These are phyloP conservation scores for Candida gigantensis DNA, from an alignment of 1,139 yeast species.

Conservation along the genomic window DNA sequence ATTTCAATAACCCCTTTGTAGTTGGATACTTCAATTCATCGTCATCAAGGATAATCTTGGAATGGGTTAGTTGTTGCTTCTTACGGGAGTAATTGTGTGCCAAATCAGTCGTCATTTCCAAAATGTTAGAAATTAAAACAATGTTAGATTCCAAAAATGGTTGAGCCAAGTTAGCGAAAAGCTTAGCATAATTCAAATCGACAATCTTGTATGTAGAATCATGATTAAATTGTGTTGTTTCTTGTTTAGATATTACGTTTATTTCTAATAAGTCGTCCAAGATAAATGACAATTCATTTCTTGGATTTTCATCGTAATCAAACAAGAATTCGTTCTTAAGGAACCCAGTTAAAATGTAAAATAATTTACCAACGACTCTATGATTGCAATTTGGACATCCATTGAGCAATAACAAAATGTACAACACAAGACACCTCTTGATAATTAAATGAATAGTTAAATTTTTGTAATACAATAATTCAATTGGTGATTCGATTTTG, in stretches of 20 bases:
- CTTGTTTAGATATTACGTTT: constrained; percentile 16
- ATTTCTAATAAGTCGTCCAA: constrained; percentile 27
- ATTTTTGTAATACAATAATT: constrained; percentile 47
- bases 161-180: constrained; percentile 30
- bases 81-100: constrained; percentile 15
- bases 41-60: constrained; percentile 14
- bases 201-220: constrained; percentile 23
- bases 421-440: constrained; percentile 37
- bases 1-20: constrained; percentile 39
- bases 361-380: constrained; percentile 27
- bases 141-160: constrained; percentile 45
- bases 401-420: constrained; percentile 26
- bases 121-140: constrained; percentile 32
- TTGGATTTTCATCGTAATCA: constrained; percentile 40
- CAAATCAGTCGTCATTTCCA: constrained; percentile 18
- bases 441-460: constrained; percentile 43
- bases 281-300: constrained; percentile 32
- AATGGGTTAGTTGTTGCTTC: constrained; percentile 10
- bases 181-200: constrained; percentile 25
- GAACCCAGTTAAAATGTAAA: constrained; percentile 40
- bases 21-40: constrained; percentile 30
- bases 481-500: constrained; percentile 37
- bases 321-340: constrained; percentile 48
- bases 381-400: constrained; percentile 17
- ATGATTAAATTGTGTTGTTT: constrained; percentile 16